Base-by-base conservation (phyloP, 2,329 filamentous ascomycete genomes). In the Simplicillium aogashimaense region DNA sequence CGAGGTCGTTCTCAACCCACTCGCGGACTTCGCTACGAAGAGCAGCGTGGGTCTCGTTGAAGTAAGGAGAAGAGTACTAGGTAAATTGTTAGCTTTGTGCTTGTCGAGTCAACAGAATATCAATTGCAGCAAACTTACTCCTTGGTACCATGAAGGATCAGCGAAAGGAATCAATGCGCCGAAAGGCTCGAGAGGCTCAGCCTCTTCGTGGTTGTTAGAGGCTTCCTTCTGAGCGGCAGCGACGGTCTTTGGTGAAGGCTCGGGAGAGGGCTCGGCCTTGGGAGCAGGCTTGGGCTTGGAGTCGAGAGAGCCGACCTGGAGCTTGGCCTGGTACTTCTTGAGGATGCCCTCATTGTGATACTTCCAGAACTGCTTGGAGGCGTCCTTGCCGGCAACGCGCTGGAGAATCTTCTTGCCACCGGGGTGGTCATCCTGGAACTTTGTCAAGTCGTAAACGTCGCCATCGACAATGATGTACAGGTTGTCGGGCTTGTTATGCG, bases 41-140 rank as follows among this genome's bases (percentile, higher is more conserved):
- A 38, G 87, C 88, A 42, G 80, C 89, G 64, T 98, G 92, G 5
- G 86, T 81, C 64, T 95, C 83, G 66, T 95, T 95, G 74, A 83
- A 94, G 74, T 95, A 97, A 20, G 90, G 87, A 2, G 90, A 95
- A 68, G 94, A 86, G 65, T 95, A 94, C 85, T 94, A 48, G 30
- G 15, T 12, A 32, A 13, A n/a, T 32, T 32, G 30, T 32, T 32
- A 32, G 30, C n/a, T n/a, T n/a, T n/a, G n/a, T n/a, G n/a, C n/a
- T n/a, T n/a, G n/a, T n/a, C n/a, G 39, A 25, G 28, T 11, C 14
- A 38, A n/a, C n/a, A n/a, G n/a, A n/a, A n/a, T n/a, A 33, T 17
- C 16, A 31, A 36, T 36, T 20, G 32, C n/a, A 29, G n/a, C 33
- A 36, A 17, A 28, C 16, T 9, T 34, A 41, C 87, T 50, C 81